These are phyloP conservation scores for Nannizzia gypsea DNA, from an alignment of 2,329 filamentous ascomycete genomes.

Conservation along the genomic window DNA sequence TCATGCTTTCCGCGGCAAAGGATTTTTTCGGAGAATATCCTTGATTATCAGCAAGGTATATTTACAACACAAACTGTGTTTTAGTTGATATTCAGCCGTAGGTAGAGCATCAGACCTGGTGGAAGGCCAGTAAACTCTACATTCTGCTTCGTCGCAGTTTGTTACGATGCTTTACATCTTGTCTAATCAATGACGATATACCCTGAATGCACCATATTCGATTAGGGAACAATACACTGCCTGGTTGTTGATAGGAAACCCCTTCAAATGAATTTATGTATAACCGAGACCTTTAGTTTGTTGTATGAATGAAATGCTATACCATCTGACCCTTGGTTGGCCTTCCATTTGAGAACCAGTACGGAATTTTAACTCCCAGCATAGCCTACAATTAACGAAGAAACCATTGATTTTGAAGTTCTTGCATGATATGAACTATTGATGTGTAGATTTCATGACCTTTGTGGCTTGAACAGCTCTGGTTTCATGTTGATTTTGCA, in stretches of 20 bases:
- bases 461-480: slow-evolving; percentile 53
- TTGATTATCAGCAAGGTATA: not conserved
- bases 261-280: no score
- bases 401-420: not conserved
- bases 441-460: slow-evolving; percentile 16
- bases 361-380: not conserved
- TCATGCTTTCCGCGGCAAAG: no score
- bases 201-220: no score
- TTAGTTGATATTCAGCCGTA: not conserved
- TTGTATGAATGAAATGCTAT: no score
- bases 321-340: no score
- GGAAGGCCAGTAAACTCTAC: not conserved
- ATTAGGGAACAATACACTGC: no score
- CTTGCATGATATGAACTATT: not conserved
- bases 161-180: not conserved
- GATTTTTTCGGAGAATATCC: not conserved
- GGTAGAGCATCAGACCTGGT: not conserved
- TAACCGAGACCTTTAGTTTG: no score
- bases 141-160: not conserved
- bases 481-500: slow-evolving; percentile 97
- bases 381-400: not conserved
- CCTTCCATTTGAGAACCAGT: no score
- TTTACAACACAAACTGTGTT: not conserved
- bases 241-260: not conserved
- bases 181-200: no score